Evolutionary conservation across 345 rosid species (phyloP).

Genomic region (Lepidium aucheri): DNA sequence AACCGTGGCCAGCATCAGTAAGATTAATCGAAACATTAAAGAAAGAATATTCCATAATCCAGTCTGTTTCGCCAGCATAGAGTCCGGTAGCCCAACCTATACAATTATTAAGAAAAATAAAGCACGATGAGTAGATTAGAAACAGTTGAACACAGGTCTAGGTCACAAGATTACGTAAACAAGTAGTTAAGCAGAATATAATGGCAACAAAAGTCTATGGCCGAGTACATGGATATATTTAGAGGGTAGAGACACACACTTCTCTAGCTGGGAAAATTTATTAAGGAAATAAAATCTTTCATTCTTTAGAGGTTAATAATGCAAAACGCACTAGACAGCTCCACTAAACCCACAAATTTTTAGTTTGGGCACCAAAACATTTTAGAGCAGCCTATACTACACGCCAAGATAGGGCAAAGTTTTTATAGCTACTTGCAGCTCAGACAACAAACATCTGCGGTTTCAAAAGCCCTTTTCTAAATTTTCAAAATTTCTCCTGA

Average conservation of each 20-base stretch:
- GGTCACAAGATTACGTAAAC: neutral
- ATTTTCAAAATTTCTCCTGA: neutral
- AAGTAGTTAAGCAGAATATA: neutral
- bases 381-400: neutral
- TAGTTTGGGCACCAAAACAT: neutral
- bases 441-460: neutral
- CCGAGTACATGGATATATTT: neutral
- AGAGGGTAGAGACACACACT: neutral
- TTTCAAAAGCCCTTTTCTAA: neutral
- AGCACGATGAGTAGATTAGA: too few species aligned
- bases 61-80: too few species aligned
- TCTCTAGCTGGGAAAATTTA: neutral
- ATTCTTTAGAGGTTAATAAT: neutral
- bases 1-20: too few species aligned
- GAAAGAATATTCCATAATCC: too few species aligned
- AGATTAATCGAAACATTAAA: too few species aligned
- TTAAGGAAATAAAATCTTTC: neutral
- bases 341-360: neutral
- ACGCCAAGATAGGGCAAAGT: neutral
- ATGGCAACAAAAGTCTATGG: neutral
- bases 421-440: neutral
- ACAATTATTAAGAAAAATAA: too few species aligned
- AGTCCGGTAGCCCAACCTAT: too few species aligned
- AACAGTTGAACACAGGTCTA: too few species aligned
- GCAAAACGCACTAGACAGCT: neutral